These are phyloP conservation scores for Metarhizium anisopliae DNA, from an alignment of 2,329 filamentous ascomycete genomes.

Conservation along the genomic window DNA sequence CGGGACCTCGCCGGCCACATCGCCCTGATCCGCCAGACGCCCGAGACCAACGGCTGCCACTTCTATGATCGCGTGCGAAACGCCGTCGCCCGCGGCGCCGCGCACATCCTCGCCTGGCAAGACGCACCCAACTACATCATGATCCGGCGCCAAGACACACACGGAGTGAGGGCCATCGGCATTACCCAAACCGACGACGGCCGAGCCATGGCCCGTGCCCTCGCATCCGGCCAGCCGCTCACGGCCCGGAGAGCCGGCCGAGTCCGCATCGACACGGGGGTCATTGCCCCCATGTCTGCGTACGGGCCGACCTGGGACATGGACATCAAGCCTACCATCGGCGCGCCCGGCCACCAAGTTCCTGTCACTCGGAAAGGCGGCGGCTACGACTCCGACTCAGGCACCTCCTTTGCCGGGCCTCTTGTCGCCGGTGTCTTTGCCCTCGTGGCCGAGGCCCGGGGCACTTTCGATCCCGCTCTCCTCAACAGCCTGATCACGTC, in stretches of 20 bases:
- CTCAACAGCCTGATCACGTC: conserved; percentile 4
- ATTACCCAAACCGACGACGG: not conserved
- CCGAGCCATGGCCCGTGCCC: not conserved
- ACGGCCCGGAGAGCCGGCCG: not conserved
- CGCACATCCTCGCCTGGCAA: too few species aligned
- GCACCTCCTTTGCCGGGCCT: conserved; percentile 3
- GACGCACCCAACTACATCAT: too few species aligned
- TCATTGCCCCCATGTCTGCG: conserved; percentile 5
- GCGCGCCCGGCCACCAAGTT: conserved; percentile 22
- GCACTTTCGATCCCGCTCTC: not conserved
- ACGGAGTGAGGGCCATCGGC: conserved; percentile 12
- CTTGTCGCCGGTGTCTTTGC: conserved; percentile 2
- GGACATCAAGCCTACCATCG: conserved; percentile 32
- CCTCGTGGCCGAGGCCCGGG: conserved; percentile 1
- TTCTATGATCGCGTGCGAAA: too few species aligned
- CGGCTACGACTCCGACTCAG: not conserved
- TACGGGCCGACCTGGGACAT: conserved; percentile 19
- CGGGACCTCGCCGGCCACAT: too few species aligned
- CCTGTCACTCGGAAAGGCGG: not conserved
- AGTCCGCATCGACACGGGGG: not conserved
- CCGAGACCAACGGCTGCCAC: too few species aligned
- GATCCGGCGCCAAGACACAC: too few species aligned
- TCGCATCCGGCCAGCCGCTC: too few species aligned
- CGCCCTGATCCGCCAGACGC: too few species aligned
- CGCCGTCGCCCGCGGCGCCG: too few species aligned